A percentile compares a stretch with the other conserved stretches of the same genome.
Conservation (phyloP, 208 protist species). For the Acanthamoeba lenticulata region DNA sequence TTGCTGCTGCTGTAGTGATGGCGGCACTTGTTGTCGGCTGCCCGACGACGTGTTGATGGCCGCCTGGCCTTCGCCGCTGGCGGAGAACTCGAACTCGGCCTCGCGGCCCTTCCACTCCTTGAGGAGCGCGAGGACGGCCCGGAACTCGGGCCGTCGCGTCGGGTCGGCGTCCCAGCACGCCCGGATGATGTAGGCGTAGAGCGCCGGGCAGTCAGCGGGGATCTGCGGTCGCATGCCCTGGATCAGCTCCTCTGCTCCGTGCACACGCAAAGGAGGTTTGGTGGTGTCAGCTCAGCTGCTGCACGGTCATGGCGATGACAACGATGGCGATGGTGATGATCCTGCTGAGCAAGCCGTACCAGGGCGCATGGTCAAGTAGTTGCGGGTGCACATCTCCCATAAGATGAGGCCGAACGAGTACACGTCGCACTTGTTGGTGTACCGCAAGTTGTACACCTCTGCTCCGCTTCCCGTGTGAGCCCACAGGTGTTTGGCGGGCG, state of each 20-base stretch:
- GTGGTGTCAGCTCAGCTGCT: too few relatives aligned
- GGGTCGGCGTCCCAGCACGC: constrained; percentile 41
- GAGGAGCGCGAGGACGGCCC: neutral
- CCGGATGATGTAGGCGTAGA: constrained; percentile 35
- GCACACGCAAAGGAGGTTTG: too few relatives aligned
- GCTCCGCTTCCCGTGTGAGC: neutral
- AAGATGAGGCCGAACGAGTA: constrained; percentile 21
- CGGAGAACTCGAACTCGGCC: neutral
- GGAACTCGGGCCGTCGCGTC: neutral
- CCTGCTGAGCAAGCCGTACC: neutral
- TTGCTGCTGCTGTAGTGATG: too few relatives aligned
- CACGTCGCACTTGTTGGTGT: constrained; percentile 36
- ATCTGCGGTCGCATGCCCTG: constrained; percentile 41
- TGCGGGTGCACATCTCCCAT: constrained; percentile 46
- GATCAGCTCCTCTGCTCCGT: constrained; percentile 5
- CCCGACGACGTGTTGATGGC: too few relatives aligned
- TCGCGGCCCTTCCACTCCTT: constrained; percentile 55
- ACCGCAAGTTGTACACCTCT: constrained; percentile 56
- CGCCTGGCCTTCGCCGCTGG: neutral
- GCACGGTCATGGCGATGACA: neutral
- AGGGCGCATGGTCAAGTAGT: neutral
- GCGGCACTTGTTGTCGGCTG: too few relatives aligned
- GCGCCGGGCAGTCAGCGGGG: neutral
- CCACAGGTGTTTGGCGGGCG: too few relatives aligned
- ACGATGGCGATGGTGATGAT: too few relatives aligned